phyloP scores from a whole-genome alignment of 805 yeast species.

The Pichia kluyveri region DNA sequence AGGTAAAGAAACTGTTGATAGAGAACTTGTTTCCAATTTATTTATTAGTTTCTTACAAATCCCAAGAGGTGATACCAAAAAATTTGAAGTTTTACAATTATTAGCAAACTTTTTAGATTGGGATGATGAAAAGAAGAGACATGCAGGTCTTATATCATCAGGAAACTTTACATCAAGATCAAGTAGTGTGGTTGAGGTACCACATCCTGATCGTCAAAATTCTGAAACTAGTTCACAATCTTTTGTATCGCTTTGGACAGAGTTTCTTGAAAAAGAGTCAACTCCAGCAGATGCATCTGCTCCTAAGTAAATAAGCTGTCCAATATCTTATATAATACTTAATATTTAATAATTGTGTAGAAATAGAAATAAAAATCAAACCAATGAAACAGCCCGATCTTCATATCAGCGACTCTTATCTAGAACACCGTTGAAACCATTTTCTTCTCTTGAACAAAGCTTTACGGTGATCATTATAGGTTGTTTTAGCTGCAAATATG shows the following conservation, averaged over 20 bases:
- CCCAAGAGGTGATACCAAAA: constrained; percentile 90
- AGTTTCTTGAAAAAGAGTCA: constrained; percentile 66
- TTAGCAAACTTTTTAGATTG: constrained; percentile 78
- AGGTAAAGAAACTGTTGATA: constrained; percentile 71
- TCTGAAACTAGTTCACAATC: constrained; percentile 22
- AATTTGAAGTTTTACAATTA: constrained; percentile 83
- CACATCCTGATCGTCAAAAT: constrained; percentile 6
- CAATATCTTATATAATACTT: no score
- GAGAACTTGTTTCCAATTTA: constrained; percentile 80
- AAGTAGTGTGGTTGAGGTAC: constrained; percentile 25
- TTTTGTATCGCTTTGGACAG: constrained; percentile 74
- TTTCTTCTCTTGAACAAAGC: no score
- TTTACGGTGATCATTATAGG: no score
- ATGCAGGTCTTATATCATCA: constrained; percentile 54
- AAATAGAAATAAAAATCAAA: no score
- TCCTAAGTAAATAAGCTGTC: no score
- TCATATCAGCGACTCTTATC: no score
- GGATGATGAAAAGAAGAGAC: constrained; percentile 72
- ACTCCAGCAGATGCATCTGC: constrained; percentile 19
- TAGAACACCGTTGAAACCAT: no score
- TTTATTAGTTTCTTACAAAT: constrained; percentile 75
- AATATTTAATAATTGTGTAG: no score
- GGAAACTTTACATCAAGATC: constrained; percentile 18
- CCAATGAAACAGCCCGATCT: no score
- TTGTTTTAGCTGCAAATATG: neutral